phyloP scores from a whole-genome alignment of 108 stramenopile species.

The Nannochloropsis oceanica region DNA sequence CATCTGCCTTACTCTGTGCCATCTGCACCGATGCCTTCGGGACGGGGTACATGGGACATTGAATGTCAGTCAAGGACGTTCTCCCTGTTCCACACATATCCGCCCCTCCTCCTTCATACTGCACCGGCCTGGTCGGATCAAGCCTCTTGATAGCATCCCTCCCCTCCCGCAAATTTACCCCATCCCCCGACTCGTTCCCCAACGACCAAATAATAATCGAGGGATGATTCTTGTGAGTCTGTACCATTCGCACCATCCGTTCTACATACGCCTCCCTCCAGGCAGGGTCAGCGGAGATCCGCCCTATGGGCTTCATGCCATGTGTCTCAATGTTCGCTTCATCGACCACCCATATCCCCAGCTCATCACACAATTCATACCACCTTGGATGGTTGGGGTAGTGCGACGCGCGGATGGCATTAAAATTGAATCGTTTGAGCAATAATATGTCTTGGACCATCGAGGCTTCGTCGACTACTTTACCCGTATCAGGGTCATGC shows the following conservation, averaged over 20 bases:
- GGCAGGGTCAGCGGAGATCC: constrained; percentile 25
- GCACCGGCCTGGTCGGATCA: constrained; percentile 55
- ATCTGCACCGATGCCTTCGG: constrained; percentile 44
- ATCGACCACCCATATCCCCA: constrained; percentile 83
- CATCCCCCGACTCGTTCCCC: constrained; percentile 81
- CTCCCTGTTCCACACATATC: constrained; percentile 43
- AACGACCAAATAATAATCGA: constrained; percentile 74
- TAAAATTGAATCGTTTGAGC: constrained; percentile 67
- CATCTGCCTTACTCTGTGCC: constrained; percentile 42
- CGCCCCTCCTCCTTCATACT: constrained; percentile 50
- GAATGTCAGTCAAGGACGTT: constrained; percentile 54
- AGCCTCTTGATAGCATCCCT: constrained; percentile 43
- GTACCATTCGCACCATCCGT: constrained; percentile 55
- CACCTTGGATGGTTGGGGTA: constrained; percentile 78
- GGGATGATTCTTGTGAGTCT: constrained; percentile 72
- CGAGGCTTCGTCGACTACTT: constrained; percentile 23
- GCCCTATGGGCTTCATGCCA: constrained; percentile 45
- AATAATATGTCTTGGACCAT: constrained; percentile 31
- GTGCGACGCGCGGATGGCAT: constrained; percentile 79
- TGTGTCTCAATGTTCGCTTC: constrained; percentile 96
- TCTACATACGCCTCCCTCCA: constrained; percentile 57
- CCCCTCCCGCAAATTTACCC: constrained; percentile 45
- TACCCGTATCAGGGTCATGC: constrained; percentile 55
- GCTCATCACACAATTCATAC: constrained; percentile 71
- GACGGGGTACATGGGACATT: constrained; percentile 87